Conservation (phyloP, 495 filamentous ascomycete species). For the Aspergillus taichungensis region DNA sequence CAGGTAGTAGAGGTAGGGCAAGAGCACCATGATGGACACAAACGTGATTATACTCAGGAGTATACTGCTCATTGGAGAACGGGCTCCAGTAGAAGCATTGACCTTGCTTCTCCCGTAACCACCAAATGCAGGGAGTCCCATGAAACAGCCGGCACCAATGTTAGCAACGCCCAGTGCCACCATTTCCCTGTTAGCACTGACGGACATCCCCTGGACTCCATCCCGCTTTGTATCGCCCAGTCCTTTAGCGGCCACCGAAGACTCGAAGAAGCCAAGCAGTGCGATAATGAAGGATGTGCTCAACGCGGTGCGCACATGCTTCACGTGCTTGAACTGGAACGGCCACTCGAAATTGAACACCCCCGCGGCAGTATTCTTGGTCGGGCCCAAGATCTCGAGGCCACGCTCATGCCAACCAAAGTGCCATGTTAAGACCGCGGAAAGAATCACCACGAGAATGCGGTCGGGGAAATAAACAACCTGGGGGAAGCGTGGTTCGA, state of each 20-base stretch:
- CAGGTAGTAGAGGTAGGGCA: conserved; percentile 91
- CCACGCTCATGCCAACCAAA: conserved; percentile 74
- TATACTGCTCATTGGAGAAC: conserved; percentile 85
- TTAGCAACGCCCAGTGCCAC: conserved; percentile 90
- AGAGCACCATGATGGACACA: conserved; percentile 64
- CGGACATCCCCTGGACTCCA: conserved; percentile 61
- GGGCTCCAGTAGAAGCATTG: conserved; percentile 83
- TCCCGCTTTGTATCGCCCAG: conserved; percentile 53
- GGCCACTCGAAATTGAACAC: conserved; percentile 81
- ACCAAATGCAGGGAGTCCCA: conserved; percentile 85
- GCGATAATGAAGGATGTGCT: conserved; percentile 90
- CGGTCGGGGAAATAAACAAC: conserved; percentile 91
- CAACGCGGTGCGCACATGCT: conserved; percentile 77
- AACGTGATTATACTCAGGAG: conserved; percentile 76
- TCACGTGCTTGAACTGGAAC: conserved; percentile 63
- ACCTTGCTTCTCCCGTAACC: conserved; percentile 96
- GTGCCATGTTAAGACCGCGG: conserved; percentile 70
- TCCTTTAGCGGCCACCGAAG: conserved; percentile 92
- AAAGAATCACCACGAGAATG: conserved; percentile 81
- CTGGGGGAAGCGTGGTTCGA: conserved; percentile 71
- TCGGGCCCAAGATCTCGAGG: conserved; percentile 72
- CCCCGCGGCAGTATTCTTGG: conserved; percentile 50
- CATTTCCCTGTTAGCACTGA: conserved; percentile 90
- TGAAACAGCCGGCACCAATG: conserved; percentile 81
- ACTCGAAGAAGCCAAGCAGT: conserved; percentile 95